Base-by-base conservation (phyloP, 2,329 filamentous ascomycete species). In the Penicillium capsulatum region DNA sequence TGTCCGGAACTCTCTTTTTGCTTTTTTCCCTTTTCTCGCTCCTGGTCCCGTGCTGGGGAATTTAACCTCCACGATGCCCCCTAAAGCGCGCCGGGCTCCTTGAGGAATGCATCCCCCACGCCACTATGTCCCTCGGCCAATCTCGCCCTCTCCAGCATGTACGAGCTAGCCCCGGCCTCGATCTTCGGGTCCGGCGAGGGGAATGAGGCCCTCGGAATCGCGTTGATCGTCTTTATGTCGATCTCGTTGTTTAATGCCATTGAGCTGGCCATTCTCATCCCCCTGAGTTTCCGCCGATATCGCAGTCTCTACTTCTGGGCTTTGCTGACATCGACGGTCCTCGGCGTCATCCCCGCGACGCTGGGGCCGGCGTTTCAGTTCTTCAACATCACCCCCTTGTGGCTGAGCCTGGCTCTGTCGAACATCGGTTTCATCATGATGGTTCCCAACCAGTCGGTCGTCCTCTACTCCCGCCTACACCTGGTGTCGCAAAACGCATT, bases 381-480 rank as follows among this genome's bases (percentile, higher is more conserved):
- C 10, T 57, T 55, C 10, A 38, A 34, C 9, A 44, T 49, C 26
- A 45, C 40, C 28, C 52, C 22, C 33, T 13, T 44, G 8, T 60
- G 57, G 47, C 36, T 54, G 17, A 47, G 55, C 8, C 52, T 61
- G 4, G 58, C 64, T 11, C 40, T 69, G 9, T 57, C 70, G 11
- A 63, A 61, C 10, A 41, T 79, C 38, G 75, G 73, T 14, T 73
- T 76, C 69, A 70, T 70, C 47, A 43, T 61, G 3, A 77, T 79
- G 42, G 38, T 45, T 11, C 35, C 42, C 15, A 36, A 36, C 10
- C 42, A 45, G 20, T 40, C 42, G 1, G 16, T 45, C 4, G 42
- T 45, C 14, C 31, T 45, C 1, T 45, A 45, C 15, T 45, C 42
- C 2, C 42, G 42, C 4, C 38, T 45, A 2, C 31, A 41, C 27